phyloP scores from a whole-genome alignment of 352 stramenopile genomes.

The Phytophthora pini region DNA sequence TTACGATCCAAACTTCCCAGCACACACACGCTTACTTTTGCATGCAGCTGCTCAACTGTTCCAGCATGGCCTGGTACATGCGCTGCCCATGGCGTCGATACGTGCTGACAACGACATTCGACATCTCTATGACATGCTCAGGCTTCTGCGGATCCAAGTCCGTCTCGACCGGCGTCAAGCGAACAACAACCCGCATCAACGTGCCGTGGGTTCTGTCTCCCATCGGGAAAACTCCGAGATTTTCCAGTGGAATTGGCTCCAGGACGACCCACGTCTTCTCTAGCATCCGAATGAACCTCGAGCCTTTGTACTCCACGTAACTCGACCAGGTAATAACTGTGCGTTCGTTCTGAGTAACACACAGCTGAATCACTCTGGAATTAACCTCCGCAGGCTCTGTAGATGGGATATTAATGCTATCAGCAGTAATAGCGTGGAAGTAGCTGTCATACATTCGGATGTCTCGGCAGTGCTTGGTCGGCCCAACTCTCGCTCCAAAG shows the following conservation, averaged over 20 bases:
- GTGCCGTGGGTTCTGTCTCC: constrained; percentile 4
- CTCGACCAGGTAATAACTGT: constrained; percentile 29
- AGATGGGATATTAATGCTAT: constrained; percentile 16
- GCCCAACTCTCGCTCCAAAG: constrained; percentile 10
- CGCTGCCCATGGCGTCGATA: constrained; percentile 18
- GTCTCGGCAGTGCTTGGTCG: constrained; percentile 14
- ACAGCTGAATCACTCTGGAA: constrained; percentile 18
- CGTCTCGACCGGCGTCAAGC: constrained; percentile 15
- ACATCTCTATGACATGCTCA: constrained; percentile 16
- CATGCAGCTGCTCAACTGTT: constrained; percentile 13
- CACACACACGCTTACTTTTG: background rate
- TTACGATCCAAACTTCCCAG: no score
- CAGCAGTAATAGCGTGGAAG: constrained; percentile 22
- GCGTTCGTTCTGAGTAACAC: constrained; percentile 9
- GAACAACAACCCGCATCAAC: constrained; percentile 16
- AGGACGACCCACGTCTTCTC: constrained; percentile 36
- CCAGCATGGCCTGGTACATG: constrained; percentile 16
- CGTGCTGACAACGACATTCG: constrained; percentile 9
- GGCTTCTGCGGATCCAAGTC: constrained; percentile 4
- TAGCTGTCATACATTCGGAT: constrained; percentile 11
- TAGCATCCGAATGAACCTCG: constrained; percentile 32
- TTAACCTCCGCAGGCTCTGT: constrained; percentile 15
- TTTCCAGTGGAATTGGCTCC: constrained; percentile 8
- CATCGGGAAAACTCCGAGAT: background rate
- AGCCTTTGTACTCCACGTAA: constrained; percentile 34